These are phyloP conservation scores for Coleophoma cylindrospora DNA, from an alignment of 2,329 filamentous ascomycete genomes.

Conservation along the genomic window DNA sequence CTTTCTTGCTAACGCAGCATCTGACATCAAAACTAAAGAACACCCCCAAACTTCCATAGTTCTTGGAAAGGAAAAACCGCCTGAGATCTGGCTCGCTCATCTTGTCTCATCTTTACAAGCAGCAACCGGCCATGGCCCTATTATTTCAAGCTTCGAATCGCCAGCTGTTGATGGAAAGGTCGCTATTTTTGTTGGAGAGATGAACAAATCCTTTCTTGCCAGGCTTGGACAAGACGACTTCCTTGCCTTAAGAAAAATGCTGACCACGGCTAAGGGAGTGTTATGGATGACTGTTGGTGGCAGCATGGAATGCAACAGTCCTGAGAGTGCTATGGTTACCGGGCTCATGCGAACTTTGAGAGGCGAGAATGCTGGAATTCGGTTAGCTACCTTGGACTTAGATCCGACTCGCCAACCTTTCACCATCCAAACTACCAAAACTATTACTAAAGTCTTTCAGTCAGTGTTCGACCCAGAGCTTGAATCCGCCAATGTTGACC, in stretches of 20 bases:
- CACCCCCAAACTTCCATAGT: background rate
- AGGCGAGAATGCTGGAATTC: background rate
- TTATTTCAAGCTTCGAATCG: background rate
- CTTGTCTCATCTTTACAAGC: background rate
- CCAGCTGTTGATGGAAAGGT: background rate
- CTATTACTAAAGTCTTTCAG: background rate
- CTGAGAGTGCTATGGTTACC: conserved; percentile 5
- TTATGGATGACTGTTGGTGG: conserved; percentile 1
- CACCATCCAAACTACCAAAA: background rate
- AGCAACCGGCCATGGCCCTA: background rate
- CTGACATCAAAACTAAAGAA: background rate
- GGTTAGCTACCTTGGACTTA: conserved; percentile 1
- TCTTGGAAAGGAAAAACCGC: background rate
- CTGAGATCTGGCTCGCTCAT: background rate
- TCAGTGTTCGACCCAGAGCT: background rate
- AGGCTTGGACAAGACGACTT: background rate
- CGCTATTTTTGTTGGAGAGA: background rate
- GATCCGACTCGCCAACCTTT: background rate
- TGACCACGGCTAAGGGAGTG: background rate
- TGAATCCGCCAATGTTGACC: background rate
- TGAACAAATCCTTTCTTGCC: background rate
- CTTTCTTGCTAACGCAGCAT: background rate
- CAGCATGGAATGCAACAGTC: conserved; percentile 14
- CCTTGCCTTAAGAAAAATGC: background rate
- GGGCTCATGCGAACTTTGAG: conserved; percentile 1